Evolutionary conservation across 2,329 filamentous ascomycete genomes (phyloP), one percentile per base, ranked within the genome.

Genomic region (Ceratocystis lukuohia): DNA sequence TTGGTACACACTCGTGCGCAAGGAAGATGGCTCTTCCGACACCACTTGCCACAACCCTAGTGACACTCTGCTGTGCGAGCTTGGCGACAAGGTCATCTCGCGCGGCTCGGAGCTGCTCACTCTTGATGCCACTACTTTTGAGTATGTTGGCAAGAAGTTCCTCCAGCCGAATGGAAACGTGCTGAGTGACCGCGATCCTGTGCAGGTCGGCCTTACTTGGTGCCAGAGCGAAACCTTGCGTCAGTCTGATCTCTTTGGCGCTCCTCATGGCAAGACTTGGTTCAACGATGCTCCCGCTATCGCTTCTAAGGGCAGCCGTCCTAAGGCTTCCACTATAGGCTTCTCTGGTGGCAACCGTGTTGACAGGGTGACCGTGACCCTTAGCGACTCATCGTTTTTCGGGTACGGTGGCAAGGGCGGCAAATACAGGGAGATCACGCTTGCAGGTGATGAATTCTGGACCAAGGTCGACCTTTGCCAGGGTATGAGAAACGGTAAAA

Each of bases 41-140:
- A 69, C 74, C 22, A 66, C 82, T 17, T 88, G 86, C 74, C 74
- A 74, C n/a, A 86, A 85, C 70, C 85, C 85, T 0, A 79, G 79
- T 37, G 76, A 76, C 0, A 78, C 74, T 61, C 78, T 78, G 71
- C 72, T 74, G 3, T 88, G 86, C 73, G 86, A 88, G 75, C 83
- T 80, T 2, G 84, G 88, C 46, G 86, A 88, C 74, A 88, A 88
- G 74, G 76, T 86, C 61, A 81, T 86, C 70, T 87, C 83, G 75
- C 80, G 84, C 46, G 77, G 78, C 41, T 78, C 77, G 20, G 70
- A 77, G n/a, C 70, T 79, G 2, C 69, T 84, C 3, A 72, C 71
- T 37, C 76, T 86, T 2, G 69, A 71, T 0, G 81, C 82, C 0
- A 80, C 76, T 0, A 72, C 72, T 25, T 86, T 82, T 72, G 76